Base-by-base conservation (phyloP, 345 rosid species). In the Gossypium bickii region DNA sequence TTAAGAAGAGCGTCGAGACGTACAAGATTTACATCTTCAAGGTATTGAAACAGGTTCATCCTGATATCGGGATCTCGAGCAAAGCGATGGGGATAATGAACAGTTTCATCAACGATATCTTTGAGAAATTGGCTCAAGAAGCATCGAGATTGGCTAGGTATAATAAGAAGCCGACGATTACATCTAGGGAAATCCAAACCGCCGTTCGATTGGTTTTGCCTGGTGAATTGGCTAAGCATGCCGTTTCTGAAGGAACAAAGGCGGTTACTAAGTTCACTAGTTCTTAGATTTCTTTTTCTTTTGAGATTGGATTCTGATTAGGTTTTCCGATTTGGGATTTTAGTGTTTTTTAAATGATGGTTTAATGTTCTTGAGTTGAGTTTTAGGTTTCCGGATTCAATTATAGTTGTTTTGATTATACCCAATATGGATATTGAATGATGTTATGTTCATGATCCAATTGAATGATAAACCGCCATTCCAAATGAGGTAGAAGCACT, bases 61-160 rank as follows among this genome's bases (percentile, higher is more conserved):
- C 92, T 0, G 92, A 82, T 27, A 86, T 89, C 41, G 91, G 93
- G 16, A 82, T 88, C 62, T 88, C 92, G 2, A 88, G 93, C 74
- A 87, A 89, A 79, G 93, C 91, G 0, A 89, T 89, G 92, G 94
- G 92, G 22, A 89, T 89, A 38, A 89, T 89, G 93, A 89, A 89
- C 81, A 89, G 92, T 75, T 89, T 89, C 75, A 87, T 89, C 75
- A 89, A 89, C 70, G 93, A 89, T 13, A 86, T 89, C 0, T 89
- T 89, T 58, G 90, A 89, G 88, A 89, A 89, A 47, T 84, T 90
- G 16, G 92, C 90, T 1, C 89, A 88, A 57, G 94, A 90, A 41
- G 55, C 94, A 0, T 85, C 92, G 12, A 81, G 87, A 48, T 83
- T 88, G 76, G 94, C 94, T 15, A 75, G 94, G 45, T 90, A 90